A percentile compares a stretch with the other conserved stretches of the same genome.
phyloP scores from a whole-genome alignment of 1,139 yeast species.

The Groenewaldozyma sp. region DNA sequence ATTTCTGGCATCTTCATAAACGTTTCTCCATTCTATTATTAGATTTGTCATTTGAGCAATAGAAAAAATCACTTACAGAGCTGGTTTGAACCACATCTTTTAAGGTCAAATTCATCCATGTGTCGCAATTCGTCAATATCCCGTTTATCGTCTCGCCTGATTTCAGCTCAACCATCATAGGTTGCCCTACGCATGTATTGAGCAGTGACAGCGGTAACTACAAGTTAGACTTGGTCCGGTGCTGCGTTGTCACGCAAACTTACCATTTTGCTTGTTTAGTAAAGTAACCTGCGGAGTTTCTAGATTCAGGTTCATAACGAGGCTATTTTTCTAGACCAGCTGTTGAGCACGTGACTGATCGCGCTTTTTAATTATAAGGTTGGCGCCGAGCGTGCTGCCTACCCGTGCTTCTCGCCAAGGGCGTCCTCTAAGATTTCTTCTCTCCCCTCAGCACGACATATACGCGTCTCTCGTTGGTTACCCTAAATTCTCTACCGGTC shows the following conservation, averaged over 20 bases:
- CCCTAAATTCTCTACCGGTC: too few species aligned
- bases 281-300: too few species aligned
- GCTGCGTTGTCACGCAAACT: neutral
- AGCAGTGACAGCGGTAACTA: constrained; percentile 83
- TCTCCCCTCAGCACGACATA: too few species aligned
- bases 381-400: too few species aligned
- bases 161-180: constrained; percentile 82
- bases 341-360: too few species aligned
- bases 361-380: too few species aligned
- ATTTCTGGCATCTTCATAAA: constrained; percentile 66
- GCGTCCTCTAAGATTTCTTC: too few species aligned
- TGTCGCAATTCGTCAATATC: constrained; percentile 74
- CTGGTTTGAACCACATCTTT: constrained; percentile 69
- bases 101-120: constrained; percentile 91
- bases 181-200: constrained; percentile 86
- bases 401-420: too few species aligned
- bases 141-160: constrained; percentile 90
- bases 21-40: constrained; percentile 42
- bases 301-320: too few species aligned
- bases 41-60: constrained; percentile 9
- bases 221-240: neutral
- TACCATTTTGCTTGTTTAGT: too few species aligned
- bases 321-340: too few species aligned
- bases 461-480: too few species aligned
- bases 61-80: constrained; percentile 26